Evolutionary conservation across 352 stramenopile genomes (phyloP), one percentile per base, ranked within the genome.

Genomic region (Globisporangium canariense): DNA sequence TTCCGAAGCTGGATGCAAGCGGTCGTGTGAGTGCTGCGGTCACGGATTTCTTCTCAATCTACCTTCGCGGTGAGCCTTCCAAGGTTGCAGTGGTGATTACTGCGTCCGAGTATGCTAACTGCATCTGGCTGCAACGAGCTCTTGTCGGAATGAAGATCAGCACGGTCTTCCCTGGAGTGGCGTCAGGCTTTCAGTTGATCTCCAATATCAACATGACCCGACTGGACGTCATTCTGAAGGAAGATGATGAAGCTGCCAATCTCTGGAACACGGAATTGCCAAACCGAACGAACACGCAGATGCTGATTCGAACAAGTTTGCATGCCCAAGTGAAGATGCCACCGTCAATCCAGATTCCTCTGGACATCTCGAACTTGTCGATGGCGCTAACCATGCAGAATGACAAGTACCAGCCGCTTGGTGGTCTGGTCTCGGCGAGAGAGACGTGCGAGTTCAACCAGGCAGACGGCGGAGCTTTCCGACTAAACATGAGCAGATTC

Each of bases 291-390:
- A 93, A 93, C 63, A 93, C 84, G 16, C 58, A 72, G 5, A 91
- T 93, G 84, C 69, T 66, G 18, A 78, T 93, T 53, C 77, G 84
- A 16, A 91, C 83, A 4, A 79, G 90, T 50, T 71, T 93, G 55
- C 75, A 67, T 43, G 84, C 82, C 10, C 79, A 72, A 25, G 75
- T 93, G 58, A 83, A 88, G 61, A 91, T 93, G 81, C 84, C 84
- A 52, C 18, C 75, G 22, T 83, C 79, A 3, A 91, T 93, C 41
- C 67, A 74, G 4, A 93, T 93, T 41, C 81, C 84, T 7, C 50
- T 93, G 2, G 57, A 76, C 32, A 89, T 93, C 41, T 74, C 76
- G 18, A 89, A 90, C 45, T 41, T 91, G 11, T 90, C 80, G 10
- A 74, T 93, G 32, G 75, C 67, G 10, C 59, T 93, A 58, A 76